A percentile compares a stretch with the other conserved stretches of the same genome.
phyloP scores from a whole-genome alignment of 1,284 basidiomycete genomes.

The Athelia sp. region DNA sequence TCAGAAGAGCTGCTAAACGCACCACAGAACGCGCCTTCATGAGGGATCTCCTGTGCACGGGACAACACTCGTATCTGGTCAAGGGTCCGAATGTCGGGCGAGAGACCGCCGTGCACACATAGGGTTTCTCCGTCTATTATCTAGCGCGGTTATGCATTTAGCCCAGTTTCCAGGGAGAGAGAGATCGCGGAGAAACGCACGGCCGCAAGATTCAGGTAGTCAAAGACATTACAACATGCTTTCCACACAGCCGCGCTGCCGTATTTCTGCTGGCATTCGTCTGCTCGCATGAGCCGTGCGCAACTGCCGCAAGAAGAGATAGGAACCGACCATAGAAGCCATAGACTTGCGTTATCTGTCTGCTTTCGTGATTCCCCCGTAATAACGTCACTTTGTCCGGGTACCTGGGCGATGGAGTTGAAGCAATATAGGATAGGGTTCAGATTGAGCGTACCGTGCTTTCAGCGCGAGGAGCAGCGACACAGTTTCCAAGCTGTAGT shows the following conservation, averaged over 20 bases:
- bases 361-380: conserved; percentile 92
- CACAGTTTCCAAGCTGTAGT: conserved; percentile 95
- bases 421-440: not conserved
- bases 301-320: not conserved
- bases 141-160: too few species aligned
- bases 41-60: conserved; percentile 91
- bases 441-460: conserved; percentile 58
- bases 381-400: conserved; percentile 90
- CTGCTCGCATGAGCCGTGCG: conserved; percentile 32
- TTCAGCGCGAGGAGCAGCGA: conserved; percentile 88
- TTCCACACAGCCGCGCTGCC: conserved; percentile 94
- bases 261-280: conserved; percentile 96
- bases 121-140: conserved; percentile 90
- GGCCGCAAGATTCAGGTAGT: conserved; percentile 90
- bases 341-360: conserved; percentile 98
- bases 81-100: conserved; percentile 87
- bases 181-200: conserved; percentile 39
- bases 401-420: conserved; percentile 51
- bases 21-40: conserved; percentile 98
- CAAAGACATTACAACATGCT: conserved; percentile 92
- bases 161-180: too few species aligned
- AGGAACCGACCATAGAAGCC: conserved; percentile 84
- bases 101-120: conserved; percentile 92
- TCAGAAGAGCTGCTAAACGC: conserved; percentile 16
- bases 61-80: conserved; percentile 92